These are phyloP conservation scores for Phytophthora sp. DNA, from an alignment of 352 stramenopile genomes.

Conservation along the genomic window DNA sequence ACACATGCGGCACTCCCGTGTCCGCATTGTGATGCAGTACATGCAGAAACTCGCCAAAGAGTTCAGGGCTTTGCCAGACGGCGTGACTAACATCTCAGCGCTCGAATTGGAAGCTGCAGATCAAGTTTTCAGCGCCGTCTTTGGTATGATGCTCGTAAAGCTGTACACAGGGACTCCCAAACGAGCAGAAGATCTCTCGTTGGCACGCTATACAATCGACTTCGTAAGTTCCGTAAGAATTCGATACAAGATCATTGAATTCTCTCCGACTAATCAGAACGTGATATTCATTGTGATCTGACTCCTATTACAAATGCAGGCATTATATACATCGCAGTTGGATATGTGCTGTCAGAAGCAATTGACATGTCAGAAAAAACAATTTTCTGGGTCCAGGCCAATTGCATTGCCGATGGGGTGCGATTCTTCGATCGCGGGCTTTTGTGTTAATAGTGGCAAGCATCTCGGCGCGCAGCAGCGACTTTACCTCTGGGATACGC, in stretches of 20 bases:
- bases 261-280: neutral
- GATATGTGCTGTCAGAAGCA: too few species aligned
- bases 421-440: too few species aligned
- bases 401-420: too few species aligned
- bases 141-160: neutral
- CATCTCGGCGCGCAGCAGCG: too few species aligned
- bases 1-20: slow-evolving; percentile 14
- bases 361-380: too few species aligned
- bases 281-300: neutral
- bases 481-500: too few species aligned
- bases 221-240: neutral
- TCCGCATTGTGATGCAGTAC: slow-evolving; percentile 8
- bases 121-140: neutral
- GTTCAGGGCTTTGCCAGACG: neutral
- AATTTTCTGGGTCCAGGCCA: too few species aligned
- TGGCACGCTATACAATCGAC: slow-evolving; percentile 1
- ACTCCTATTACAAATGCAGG: slow-evolving; percentile 5
- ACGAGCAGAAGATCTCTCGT: neutral
- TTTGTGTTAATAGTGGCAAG: too few species aligned
- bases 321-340: neutral
- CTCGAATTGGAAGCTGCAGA: neutral
- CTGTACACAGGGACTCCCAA: neutral
- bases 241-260: neutral
- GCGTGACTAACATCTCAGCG: neutral
- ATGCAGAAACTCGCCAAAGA: neutral